Evolutionary conservation across 306 rosid species (phyloP).

Genomic region (Begonia masoniana): DNA sequence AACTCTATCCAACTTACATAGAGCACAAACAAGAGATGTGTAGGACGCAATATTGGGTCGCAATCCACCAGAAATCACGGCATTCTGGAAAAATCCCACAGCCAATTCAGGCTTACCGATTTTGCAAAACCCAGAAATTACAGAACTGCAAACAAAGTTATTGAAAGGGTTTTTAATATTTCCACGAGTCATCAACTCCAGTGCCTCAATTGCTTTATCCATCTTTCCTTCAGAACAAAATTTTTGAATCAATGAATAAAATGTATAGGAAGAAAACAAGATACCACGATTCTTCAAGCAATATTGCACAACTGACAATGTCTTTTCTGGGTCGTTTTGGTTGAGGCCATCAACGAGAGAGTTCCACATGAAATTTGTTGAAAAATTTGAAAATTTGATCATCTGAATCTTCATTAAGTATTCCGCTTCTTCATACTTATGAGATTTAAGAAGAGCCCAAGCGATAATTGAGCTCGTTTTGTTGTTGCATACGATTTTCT

Average conservation of each 20-base stretch:
- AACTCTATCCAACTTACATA: constrained; percentile 58
- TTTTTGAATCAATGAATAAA: constrained; percentile 33
- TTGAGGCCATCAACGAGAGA: constrained; percentile 38
- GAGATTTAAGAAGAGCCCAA: constrained; percentile 61
- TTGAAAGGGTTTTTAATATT: constrained; percentile 48
- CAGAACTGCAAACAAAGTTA: constrained; percentile 72
- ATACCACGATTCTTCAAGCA: constrained; percentile 28
- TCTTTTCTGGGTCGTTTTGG: constrained; percentile 37
- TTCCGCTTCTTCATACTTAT: constrained; percentile 39
- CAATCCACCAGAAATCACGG: constrained; percentile 25
- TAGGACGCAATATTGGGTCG: constrained; percentile 47
- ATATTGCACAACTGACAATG: constrained; percentile 28
- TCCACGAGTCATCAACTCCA: constrained; percentile 51
- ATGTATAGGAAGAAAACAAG: constrained; percentile 54
- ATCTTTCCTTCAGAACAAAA: constrained; percentile 46
- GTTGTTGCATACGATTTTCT: constrained; percentile 23
- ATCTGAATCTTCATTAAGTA: constrained; percentile 33
- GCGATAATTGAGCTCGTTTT: constrained; percentile 32
- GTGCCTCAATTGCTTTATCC: constrained; percentile 52
- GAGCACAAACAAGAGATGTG: constrained; percentile 58
- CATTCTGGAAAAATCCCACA: constrained; percentile 39
- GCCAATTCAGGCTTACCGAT: constrained; percentile 64
- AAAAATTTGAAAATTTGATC: constrained; percentile 11
- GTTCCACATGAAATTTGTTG: constrained; percentile 44
- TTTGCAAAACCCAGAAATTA: constrained; percentile 62